Base-by-base conservation (phyloP, 352 stramenopile species). In the Phytophthora palmivora region DNA sequence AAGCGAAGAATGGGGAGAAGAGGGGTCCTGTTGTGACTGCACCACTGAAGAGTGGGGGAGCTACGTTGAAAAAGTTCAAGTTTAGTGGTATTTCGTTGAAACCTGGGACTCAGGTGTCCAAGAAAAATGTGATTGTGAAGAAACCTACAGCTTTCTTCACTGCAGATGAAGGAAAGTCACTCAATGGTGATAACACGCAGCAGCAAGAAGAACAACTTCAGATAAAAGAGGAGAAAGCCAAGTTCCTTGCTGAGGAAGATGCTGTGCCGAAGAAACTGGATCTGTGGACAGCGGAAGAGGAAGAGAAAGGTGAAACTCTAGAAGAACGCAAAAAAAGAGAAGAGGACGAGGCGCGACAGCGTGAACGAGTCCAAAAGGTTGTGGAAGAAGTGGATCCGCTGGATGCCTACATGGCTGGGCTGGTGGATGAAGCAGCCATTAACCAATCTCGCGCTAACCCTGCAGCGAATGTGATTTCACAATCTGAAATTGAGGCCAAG, bases 401-500 rank as follows among this genome's bases (percentile, higher is more conserved):
- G 26, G 87, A 96, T 58, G 87, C 85, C 4, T 96, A 94, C 60
- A 96, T 96, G 87, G 87, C 87, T 36, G 87, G 87, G 11, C 69
- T 96, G 3, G 81, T 89, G 4, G 87, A 94, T 44, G 78, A 92
- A 60, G 79, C 82, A 8, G 80, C 82, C 15, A 90, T 92, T 28
- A 80, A 94, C 59, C 77, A 89, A 49, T 89, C 78, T 33, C 79
- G 88, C 15, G 71, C 65, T 14, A 84, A 92, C 26, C 81, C 85
- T 10, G 76, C 83, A 6, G 71, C 85, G 0, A 94, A 94, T 26
- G 85, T 96, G 28, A 96, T 96, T 30, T 96, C 87, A 7, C 66
- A 92, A 42, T 84, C 90, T 16, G 85, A 96, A 51, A 92, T 96
- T 45, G 81, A 92, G 63, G 73, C 78, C 10, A 81, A 81, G 36